Base-by-base conservation (phyloP, 768 basidiomycete species). In the Suillus subaureus region DNA sequence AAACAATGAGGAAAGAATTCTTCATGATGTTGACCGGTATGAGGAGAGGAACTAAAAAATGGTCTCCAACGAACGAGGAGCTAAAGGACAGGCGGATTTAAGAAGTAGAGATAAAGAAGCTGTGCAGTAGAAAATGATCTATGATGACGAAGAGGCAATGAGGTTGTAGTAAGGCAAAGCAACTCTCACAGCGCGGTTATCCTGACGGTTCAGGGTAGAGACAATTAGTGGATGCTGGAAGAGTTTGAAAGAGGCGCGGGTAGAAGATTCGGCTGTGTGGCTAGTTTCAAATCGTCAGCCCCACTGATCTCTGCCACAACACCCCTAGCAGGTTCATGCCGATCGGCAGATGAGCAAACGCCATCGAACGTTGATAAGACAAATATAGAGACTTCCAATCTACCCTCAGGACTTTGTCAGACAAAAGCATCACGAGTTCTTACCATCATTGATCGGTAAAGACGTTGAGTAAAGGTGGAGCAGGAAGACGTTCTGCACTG, bases 1-100 rank as follows among this genome's bases (percentile, higher is more conserved):
- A 28, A 31, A 31, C 4, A 4, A 61, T 23, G 51, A 67, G 58
- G 47, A 67, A 26, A 26, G 35, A 61, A 56, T 61, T 61, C 65
- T 61, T 40, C 52, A 42, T 47, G 23, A 23, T 13, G 21, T 23
- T 49, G 28, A 40, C 33, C 31, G 43, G n/a, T 7, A 26, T 16
- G 26, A 39, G 26, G 21, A 23, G 26, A 60, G 26, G 18, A 28
- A 31, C 62, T 40, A 6, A 40, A 61, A 13, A 60, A 6, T 61
- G 18, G 23, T 40, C 26, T 37, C 28, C n/a, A 7, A 37, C 11
- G 15, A 56, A n/a, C 2, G n/a, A 37, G 12, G 23, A 35, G 21
- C n/a, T 16, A 61, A 63, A 60, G n/a, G 26, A 60, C 28, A 60
- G 52, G 23, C 4, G 12, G 1, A 40, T 23, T 15, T 33, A 63